Base-by-base conservation (phyloP, 192 early-diverging fungal species). In the Diversispora epigaea region DNA sequence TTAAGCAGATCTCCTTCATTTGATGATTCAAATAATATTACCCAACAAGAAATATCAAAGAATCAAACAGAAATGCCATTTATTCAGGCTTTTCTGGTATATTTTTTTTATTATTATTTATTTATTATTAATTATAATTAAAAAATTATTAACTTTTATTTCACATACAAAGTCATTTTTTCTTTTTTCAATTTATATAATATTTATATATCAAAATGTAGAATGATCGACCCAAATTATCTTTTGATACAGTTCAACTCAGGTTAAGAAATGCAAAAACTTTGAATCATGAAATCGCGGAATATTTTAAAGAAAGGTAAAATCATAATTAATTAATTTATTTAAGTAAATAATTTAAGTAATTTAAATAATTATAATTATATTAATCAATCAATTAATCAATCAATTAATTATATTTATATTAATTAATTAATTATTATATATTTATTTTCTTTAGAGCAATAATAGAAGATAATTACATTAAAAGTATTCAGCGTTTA, bases 281-380 rank as follows among this genome's bases (percentile, higher is more conserved):
- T 11, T 54, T 86, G 5, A 83, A 85, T 75, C 85, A 84, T 9
- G 85, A 88, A 46, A 46, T 88, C 22, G 87, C 85, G 15, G 82
- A 84, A 25, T 88, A 88, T 41, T 83, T 86, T 64, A 80, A 79
- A 75, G 87, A 88, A 63, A 76, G 87, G 87, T 86, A 85, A 60
- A 65, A 43, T 22, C 15, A n/a, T n/a, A n/a, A n/a, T n/a, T n/a
- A n/a, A n/a, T n/a, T n/a, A n/a, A n/a, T n/a, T n/a, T n/a, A n/a
- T 49, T 19, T 1, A 49, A 52, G 3, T 41, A 54, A 50, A 73
- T 46, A 32, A 25, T 11, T 15, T 40, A 6, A 54, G 0, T 70
- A 12, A 17, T 19, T 11, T 14, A n/a, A 6, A 14, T 57, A 9
- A 40, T 5, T 41, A 7, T 55, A 32, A 32, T 32, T 32, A 32